These are phyloP conservation scores for Diaporthe vexans DNA, from an alignment of 2,329 filamentous ascomycete genomes.

Conservation along the genomic window DNA sequence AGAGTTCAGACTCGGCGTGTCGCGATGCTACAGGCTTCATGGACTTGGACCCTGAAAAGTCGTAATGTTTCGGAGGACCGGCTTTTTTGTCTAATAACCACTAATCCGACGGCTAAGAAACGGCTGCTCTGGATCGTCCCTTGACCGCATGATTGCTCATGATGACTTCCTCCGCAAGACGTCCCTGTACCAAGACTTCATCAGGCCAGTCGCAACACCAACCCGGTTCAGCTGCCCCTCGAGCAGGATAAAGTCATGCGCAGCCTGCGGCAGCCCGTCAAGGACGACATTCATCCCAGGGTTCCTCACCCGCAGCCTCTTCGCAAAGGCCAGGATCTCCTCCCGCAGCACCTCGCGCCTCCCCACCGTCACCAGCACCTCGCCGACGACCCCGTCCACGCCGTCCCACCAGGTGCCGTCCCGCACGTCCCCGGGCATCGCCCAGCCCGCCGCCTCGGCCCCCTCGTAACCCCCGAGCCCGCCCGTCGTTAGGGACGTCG, in stretches of 20 bases:
- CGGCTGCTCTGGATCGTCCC: neutral
- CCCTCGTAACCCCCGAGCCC: neutral
- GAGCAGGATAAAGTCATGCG: constrained; percentile 52
- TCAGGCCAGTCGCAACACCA: constrained; percentile 3
- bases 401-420: constrained; percentile 48
- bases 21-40: too few species aligned
- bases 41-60: neutral
- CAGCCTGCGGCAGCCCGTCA: constrained; percentile 48
- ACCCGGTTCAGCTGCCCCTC: constrained; percentile 43
- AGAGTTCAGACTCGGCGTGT: too few species aligned
- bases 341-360: constrained; percentile 51
- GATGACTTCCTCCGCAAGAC: neutral
- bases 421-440: constrained; percentile 48
- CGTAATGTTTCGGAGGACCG: too few species aligned
- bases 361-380: constrained; percentile 51
- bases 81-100: too few species aligned
- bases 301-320: constrained; percentile 44
- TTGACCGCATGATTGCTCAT: neutral
- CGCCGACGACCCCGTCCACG: constrained; percentile 43
- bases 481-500: neutral
- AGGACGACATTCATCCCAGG: constrained; percentile 46
- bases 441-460: constrained; percentile 44
- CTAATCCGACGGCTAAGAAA: neutral
- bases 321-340: constrained; percentile 47
- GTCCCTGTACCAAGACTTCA: constrained; percentile 25